Percentiles rank a stretch among this genome's conserved stretches.
These are phyloP conservation scores for Erodium trifolium DNA, from an alignment of 441 rosid genomes.

Conservation along the genomic window DNA sequence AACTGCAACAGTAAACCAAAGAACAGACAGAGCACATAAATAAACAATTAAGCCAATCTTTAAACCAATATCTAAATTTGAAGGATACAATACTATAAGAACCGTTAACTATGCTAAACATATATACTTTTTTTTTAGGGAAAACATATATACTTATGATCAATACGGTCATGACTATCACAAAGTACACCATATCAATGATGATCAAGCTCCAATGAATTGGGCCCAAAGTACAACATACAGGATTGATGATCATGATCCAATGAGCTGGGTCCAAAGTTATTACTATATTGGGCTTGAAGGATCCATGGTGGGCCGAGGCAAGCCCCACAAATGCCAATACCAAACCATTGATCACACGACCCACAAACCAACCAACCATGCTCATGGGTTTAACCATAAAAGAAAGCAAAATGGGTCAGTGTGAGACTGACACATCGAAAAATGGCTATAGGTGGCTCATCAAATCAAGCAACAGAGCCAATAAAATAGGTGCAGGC, in stretches of 20 bases:
- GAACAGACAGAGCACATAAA: no score
- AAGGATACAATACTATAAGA: background rate
- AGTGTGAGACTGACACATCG: background rate
- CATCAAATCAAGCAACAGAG: background rate
- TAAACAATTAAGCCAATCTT: no score
- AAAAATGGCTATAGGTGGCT: background rate
- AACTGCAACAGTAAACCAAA: conserved; percentile 35
- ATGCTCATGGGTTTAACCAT: background rate
- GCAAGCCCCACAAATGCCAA: background rate
- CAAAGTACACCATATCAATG: no score
- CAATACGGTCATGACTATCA: no score
- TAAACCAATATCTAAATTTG: no score
- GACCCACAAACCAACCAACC: background rate
- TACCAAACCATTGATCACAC: background rate
- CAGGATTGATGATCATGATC: background rate
- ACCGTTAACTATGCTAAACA: no score
- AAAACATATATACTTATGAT: no score
- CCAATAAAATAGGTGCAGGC: background rate
- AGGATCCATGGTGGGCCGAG: background rate
- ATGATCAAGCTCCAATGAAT: no score
- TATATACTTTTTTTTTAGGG: no score
- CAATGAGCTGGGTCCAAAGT: background rate
- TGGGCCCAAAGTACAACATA: no score
- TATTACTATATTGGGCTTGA: background rate
- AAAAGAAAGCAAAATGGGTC: background rate